Evolutionary conservation across 129 eudicot species (phyloP), one percentile per base, ranked within the genome.

Genomic region (Escallonia rubra): DNA sequence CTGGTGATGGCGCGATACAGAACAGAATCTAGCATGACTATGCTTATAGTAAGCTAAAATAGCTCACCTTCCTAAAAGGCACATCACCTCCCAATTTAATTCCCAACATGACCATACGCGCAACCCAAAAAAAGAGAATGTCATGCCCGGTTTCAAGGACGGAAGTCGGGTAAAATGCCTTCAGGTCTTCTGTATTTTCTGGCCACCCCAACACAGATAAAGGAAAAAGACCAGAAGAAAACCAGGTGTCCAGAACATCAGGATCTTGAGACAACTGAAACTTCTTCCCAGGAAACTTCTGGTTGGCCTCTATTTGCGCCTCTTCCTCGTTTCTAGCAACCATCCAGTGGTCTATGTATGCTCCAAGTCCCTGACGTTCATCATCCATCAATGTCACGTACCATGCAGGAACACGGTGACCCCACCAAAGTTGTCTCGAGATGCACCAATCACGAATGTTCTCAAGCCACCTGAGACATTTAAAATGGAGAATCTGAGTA

Each of bases 341-440:
- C 59, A 91, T 86, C 97, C 97, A 91, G 48, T 83, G 97, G 67
- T 83, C 65, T 10, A 67, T 10, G 71, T 85, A 91, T 38, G 89
- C 87, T 78, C 94, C 97, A 64, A 85, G 64, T 72, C 87, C 97
- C 78, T 85, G 85, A 68, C 76, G 83, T 64, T 87, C 63, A 62
- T 88, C 97, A 39, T 80, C 83, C 52, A 81, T 94, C 68, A 91
- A 77, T 40, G 84, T 71, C 14, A 82, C 96, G 81, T 91, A 91
- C 96, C 97, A 91, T 57, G 97, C 97, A 63, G 96, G 97, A 65
- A 91, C 75, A 15, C 96, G 90, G 72, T 91, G 97, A 72, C 97
- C 97, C 97, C 97, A 91, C 97, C 97, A 91, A 63, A 91, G 88
- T 74, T 91, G 97, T 74, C 97, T 83, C 71, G 97, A 91, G 65